Evolutionary conservation across 1,139 yeast genomes (phyloP).

Genomic region (Saccharomyces uvarum): DNA sequence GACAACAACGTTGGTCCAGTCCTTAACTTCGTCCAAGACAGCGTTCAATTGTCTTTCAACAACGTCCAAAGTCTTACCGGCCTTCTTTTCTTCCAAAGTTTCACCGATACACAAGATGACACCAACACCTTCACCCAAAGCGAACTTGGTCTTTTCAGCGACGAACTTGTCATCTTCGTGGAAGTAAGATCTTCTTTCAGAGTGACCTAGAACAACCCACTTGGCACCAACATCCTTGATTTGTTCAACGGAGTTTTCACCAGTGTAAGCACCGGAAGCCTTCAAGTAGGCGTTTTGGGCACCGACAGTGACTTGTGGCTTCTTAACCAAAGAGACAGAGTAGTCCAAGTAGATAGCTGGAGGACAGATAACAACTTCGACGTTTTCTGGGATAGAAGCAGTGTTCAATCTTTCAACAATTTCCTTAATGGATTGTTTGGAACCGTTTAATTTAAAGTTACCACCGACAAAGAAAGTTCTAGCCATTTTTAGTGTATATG

Average conservation of each 20-base stretch:
- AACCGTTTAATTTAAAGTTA: slow-evolving; percentile 98
- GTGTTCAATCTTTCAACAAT: slow-evolving; percentile 78
- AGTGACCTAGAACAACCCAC: slow-evolving; percentile 97
- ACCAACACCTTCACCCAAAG: slow-evolving; percentile 77
- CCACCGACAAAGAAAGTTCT: slow-evolving; percentile 97
- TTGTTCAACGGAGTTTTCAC: slow-evolving; percentile 87
- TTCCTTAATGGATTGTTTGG: slow-evolving; percentile 73
- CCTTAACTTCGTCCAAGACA: slow-evolving; percentile 70
- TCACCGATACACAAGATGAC: slow-evolving; percentile 97
- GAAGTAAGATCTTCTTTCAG: slow-evolving; percentile 94
- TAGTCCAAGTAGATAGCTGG: slow-evolving; percentile 86
- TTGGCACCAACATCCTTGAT: slow-evolving; percentile 85
- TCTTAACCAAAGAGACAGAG: slow-evolving; percentile 63
- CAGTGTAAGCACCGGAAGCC: slow-evolving; percentile 95
- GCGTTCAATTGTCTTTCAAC: slow-evolving; percentile 88
- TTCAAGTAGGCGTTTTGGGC: slow-evolving; percentile 88
- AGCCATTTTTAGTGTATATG: slow-evolving; percentile 40
- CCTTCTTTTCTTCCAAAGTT: slow-evolving; percentile 89
- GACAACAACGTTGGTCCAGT: slow-evolving; percentile 88
- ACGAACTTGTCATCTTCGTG: slow-evolving; percentile 85
- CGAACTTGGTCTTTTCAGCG: slow-evolving; percentile 92
- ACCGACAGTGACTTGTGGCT: slow-evolving; percentile 65
- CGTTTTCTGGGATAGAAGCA: slow-evolving; percentile 61
- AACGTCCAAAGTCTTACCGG: slow-evolving; percentile 77
- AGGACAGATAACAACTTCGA: slow-evolving; percentile 90